Conservation (phyloP, 225 moss, liverwort and hornwort species). For the Climacium dendroides region DNA sequence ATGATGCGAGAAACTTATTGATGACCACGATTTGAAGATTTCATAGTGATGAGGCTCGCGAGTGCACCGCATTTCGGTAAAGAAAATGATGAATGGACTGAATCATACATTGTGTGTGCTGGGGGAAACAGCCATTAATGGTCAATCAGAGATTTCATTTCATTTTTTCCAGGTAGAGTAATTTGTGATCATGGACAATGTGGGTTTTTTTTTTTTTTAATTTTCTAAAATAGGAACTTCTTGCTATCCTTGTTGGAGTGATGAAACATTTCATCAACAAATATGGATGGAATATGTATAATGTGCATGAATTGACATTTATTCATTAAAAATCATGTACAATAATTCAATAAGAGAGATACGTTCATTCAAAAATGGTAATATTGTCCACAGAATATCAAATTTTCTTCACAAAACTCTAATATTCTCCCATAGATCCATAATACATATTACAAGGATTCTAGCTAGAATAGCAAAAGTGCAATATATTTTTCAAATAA, state of each 20-base stretch:
- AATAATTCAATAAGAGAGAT: not conserved
- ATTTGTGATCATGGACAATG: not conserved
- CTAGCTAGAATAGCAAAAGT: not conserved
- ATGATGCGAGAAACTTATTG: not conserved
- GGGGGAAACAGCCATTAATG: not conserved
- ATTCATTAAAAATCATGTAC: not conserved
- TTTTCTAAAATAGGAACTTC: not conserved
- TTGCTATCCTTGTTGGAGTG: not conserved
- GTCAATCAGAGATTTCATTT: not conserved
- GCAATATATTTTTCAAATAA: not conserved
- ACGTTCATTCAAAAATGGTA: not conserved
- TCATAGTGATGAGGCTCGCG: not conserved
- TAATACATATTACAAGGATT: not conserved
- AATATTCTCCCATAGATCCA: accelerated
- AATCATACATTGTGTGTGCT: not conserved
- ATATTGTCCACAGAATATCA: accelerated
- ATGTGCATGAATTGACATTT: not conserved
- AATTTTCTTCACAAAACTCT: not conserved
- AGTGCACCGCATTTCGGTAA: not conserved
- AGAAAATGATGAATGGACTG: not conserved
- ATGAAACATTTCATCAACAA: not conserved
- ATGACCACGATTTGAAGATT: not conserved
- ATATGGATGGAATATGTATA: not conserved
- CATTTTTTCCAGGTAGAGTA: not conserved
- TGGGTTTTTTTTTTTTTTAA: not conserved